Base-by-base conservation (phyloP, 305 asterid species). In the Fraxinus sp. region DNA sequence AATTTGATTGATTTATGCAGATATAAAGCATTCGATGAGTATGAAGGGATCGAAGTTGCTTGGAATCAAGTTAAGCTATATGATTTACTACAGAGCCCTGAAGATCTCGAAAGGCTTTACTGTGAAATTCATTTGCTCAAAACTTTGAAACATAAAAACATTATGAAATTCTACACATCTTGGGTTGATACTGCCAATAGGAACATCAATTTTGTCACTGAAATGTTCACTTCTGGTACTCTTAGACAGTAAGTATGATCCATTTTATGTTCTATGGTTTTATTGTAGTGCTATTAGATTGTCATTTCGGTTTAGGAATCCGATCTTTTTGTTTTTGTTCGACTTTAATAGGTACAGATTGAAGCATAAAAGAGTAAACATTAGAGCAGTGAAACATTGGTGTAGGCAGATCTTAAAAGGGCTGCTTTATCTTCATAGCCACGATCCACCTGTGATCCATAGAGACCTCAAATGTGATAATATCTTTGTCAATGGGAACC, bases 181-280 rank as follows among this genome's bases (percentile, higher is more conserved):
- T 95, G 98, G 99, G 97, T 95, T 81, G 99, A 95, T 83, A 88
- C 88, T 77, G 89, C 92, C 2, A 95, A 95, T 82, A 87, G 98
- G 89, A 95, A 94, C 93, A 92, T 95, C 92, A 95, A 95, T 85
- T 95, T 95, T 84, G 98, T 95, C 32, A 94, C 98, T 0, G 99
- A 95, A 81, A 90, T 95, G 99, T 95, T 95, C 90, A 95, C 97
- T 66, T 95, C 99, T 83, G 99, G 99, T 14, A 95, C 99, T 77
- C 94, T 95, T 71, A 94, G 98, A 81, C 98, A 95, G 98, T 95
- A 89, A 91, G 98, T 88, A 32, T 32, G 41, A 32, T 70, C 76
- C 76, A 22, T 81, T 32, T 80, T 9, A 1, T 28, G 3, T 72
- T 55, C 66, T 28, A 43, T 66, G 73, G 35, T 64, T 0, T 64